Base-by-base conservation (phyloP, 495 filamentous ascomycete species). In the Tuber calosporum region DNA sequence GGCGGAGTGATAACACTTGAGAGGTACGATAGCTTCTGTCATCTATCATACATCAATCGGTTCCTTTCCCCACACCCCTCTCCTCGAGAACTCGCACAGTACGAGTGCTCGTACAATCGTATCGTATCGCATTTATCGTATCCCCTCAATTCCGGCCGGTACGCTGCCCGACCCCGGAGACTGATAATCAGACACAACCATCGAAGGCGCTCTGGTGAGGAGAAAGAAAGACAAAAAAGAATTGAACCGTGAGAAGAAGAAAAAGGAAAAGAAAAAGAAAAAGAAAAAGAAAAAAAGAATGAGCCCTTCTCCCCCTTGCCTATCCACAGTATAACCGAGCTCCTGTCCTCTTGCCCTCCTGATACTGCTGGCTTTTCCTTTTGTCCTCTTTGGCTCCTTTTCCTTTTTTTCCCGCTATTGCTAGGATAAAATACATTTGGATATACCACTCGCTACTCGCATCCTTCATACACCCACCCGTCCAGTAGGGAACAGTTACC, bases 121-220 rank as follows among this genome's bases (percentile, higher is more conserved):
- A 62, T 62, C 53, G 1, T 62, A 62, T 62, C 53, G 26, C 53
- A 62, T 62, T 34, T 62, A 62, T 34, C 26, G 53, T 62, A 62
- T 34, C 13, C 53, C 53, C 53, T 62, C 53, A 34, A 62, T 62
- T 62, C 53, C 26, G 53, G 34, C 53, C 53, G 53, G 53, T 62
- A 62, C 53, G 5, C 53, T 62, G 53, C 53, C 53, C 53, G 53
- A 6, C 53, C 53, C 53, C n/a, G 53, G 26, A n/a, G 53, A 34
- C 53, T 17, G 53, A 62, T 26, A 58, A 58, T 58, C 53, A 30
- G 53, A 58, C 53, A 62, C 53, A 62, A 34, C 53, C 53, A 62
- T 62, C 53, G 53, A 62, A 62, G 53, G 53, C 53, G 53, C 53
- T 62, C 13, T 62, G 53, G 53, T 62, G 53, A n/a, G 53, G 26